Evolutionary conservation across 805 yeast genomes (phyloP).

Genomic region (Wickerhamiella slavikovae): DNA sequence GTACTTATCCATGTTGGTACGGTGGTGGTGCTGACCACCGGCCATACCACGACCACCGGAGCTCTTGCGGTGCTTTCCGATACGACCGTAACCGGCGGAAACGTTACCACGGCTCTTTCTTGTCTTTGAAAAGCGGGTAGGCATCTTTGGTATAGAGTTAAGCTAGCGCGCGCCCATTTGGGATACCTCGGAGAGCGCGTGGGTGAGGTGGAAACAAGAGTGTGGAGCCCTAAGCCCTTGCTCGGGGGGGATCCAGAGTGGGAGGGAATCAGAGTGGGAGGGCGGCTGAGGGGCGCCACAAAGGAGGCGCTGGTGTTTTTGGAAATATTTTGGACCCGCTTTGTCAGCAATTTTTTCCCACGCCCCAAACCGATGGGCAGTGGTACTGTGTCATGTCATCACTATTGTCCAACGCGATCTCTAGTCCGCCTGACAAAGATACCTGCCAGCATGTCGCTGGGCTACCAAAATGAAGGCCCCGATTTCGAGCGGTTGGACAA

Average conservation of each 20-base stretch:
- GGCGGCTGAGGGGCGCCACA: too few species aligned
- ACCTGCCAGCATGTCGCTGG: slow-evolving; percentile 19
- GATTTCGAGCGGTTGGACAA: slow-evolving; percentile 68
- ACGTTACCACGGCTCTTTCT: slow-evolving; percentile 99
- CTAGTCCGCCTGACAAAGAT: neutral
- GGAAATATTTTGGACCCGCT: too few species aligned
- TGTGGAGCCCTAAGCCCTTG: slow-evolving; percentile 1
- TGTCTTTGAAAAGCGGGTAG: slow-evolving; percentile 97
- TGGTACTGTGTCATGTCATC: too few species aligned
- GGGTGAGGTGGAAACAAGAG: neutral
- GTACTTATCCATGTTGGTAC: slow-evolving; percentile 98
- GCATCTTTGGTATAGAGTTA: slow-evolving; percentile 30
- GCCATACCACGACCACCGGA: slow-evolving; percentile 99
- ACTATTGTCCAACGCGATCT: neutral
- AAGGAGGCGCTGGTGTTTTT: too few species aligned
- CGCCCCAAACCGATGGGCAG: too few species aligned
- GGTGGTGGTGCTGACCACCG: slow-evolving; percentile 99
- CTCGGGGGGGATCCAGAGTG: neutral
- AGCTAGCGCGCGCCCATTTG: too few species aligned
- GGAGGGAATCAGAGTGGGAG: too few species aligned
- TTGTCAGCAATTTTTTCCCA: too few species aligned
- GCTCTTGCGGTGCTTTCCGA: slow-evolving; percentile 99
- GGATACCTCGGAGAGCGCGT: neutral
- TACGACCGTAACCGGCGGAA: slow-evolving; percentile 99
- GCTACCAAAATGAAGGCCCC: slow-evolving; percentile 66